Evolutionary conservation across 2,329 filamentous ascomycete species (phyloP).

Genomic region (Curvularia sp.): DNA sequence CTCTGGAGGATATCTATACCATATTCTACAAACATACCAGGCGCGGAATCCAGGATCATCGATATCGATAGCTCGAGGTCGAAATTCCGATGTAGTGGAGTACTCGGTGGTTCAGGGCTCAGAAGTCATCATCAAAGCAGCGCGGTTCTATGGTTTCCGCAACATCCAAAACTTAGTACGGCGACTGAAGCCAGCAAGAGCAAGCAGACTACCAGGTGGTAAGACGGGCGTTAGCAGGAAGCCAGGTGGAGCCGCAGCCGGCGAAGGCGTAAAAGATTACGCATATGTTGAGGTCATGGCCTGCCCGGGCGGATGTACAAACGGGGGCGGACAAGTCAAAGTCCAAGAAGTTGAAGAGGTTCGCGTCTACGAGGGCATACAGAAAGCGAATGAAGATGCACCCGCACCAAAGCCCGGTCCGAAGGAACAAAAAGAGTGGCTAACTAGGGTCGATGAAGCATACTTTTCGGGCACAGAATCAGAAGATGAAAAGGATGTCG

Average conservation of each 20-base stretch:
- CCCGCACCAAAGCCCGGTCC: conserved; percentile 66
- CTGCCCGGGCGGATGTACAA: conserved; percentile 97
- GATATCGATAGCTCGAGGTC: conserved; percentile 75
- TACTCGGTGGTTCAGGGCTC: conserved; percentile 70
- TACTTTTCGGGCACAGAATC: conserved; percentile 77
- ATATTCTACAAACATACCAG: conserved; percentile 79
- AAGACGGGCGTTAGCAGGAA: conserved; percentile 60
- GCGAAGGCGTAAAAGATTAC: conserved; percentile 72
- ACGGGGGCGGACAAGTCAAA: conserved; percentile 95
- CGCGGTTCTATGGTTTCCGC: conserved; percentile 94
- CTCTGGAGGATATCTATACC: conserved; percentile 87
- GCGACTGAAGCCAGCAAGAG: conserved; percentile 80
- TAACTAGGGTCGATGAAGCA: conserved; percentile 66
- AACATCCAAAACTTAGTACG: conserved; percentile 98
- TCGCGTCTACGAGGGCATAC: conserved; percentile 39
- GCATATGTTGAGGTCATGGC: conserved; percentile 99
- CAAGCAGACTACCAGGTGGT: conserved; percentile 61
- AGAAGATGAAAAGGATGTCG: conserved; percentile 35
- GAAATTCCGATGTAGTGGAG: conserved; percentile 91
- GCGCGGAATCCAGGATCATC: conserved; percentile 73
- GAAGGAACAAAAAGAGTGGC: conserved; percentile 80
- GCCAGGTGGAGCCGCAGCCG: conserved; percentile 71
- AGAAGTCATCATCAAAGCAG: conserved; percentile 54
- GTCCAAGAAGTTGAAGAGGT: conserved; percentile 73
- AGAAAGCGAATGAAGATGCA: conserved; percentile 38